Base-by-base conservation (phyloP, 1,139 yeast genomes). In the Debaryomyces singareniensis region DNA sequence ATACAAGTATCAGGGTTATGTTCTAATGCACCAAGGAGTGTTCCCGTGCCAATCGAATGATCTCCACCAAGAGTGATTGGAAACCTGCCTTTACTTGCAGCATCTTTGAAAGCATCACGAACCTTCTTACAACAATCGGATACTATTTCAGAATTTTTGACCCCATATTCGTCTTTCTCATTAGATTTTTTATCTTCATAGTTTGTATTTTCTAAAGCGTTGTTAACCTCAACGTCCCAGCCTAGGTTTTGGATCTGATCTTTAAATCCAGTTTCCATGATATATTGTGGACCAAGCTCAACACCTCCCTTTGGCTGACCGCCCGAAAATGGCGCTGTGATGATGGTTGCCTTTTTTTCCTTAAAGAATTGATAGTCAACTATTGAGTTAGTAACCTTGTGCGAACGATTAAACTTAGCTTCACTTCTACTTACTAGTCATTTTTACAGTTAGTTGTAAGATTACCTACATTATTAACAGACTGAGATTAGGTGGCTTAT, bases 281-380 rank as follows among this genome's bases (percentile, higher is more conserved):
- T 67, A 52, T 75, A 80, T 38, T 78, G 74, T n/a, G 98, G 97
- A 16, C 96, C 98, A 35, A 78, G 72, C 49, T 89, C 97, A 24
- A 89, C 96, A 33, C 98, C 98, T 21, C 80, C 75, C 48, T 84
- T 83, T 31, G 89, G 93, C 57, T 89, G 98, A 35, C 98, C 98
- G n/a, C 96, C 97, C 22, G 89, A 78, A 53, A 87, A 87, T 31
- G 96, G 96, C 0, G 95, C 96, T 16, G 79, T 68, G 41, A 87
- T 74, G 34, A 87, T 61, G 13, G 85, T 70, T 18, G 76, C 72
- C 36, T 73, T 64, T 43, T 68, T 75, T 27, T 65, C 49, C 29
- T 75, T 68, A 45, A 70, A 71, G 48, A 61, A 75, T 40, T 74
- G 71, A 62, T 68, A 79, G 35, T 49, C 34, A 28, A 54, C 58